Evolutionary conservation across 208 protist genomes (phyloP), one percentile per base, ranked within the genome.

Genomic region (Endotrypanum monterogeii): DNA sequence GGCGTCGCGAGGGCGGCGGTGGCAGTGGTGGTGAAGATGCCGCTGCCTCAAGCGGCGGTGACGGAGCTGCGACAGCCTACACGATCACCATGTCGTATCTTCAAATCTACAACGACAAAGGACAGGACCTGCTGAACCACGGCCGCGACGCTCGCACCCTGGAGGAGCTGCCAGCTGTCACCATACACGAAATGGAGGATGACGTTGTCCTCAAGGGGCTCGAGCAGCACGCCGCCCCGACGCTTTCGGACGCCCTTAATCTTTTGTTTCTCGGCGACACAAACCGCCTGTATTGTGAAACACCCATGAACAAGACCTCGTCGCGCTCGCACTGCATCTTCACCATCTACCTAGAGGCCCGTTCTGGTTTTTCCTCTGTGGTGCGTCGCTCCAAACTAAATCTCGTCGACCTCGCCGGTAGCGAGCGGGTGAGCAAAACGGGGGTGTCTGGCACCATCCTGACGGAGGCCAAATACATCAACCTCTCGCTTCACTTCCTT

Each of bases 321-420:
- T 97, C 92, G 11, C 89, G 97, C 20, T 98, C 96, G 66, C 97
- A 98, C 79, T 95, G 95, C 74, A 76, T 98, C 65, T 94, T 98
- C 73, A 96, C 90, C 16, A 79, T 98, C 48, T 88, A 90, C 35
- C 67, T 97, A 23, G 88, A 96, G 63, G 83, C 83, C 8, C 85
- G 89, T n/a, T 61, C 76, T 23, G 70, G 83, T 9, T 78, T 69
- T n/a, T 83, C 86, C 9, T 82, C 88, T 39, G 80, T 86, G 20
- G 80, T 93, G 63, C 81, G 89, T 0, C 80, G 82, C 28, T 92
- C 87, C 12, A 94, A 95, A 76, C 71, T 99, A 23, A 86, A 92
- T 62, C 79, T 98, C 18, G 94, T 97, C 14, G 97, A 99, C 86
- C 83, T 99, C 16, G 97, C 97, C 46, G 97, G 97, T 32, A 96